Percentiles rank a stretch among this genome's conserved stretches.
phyloP scores from a whole-genome alignment of 2,329 filamentous ascomycete genomes.

The Apiospora sp. region DNA sequence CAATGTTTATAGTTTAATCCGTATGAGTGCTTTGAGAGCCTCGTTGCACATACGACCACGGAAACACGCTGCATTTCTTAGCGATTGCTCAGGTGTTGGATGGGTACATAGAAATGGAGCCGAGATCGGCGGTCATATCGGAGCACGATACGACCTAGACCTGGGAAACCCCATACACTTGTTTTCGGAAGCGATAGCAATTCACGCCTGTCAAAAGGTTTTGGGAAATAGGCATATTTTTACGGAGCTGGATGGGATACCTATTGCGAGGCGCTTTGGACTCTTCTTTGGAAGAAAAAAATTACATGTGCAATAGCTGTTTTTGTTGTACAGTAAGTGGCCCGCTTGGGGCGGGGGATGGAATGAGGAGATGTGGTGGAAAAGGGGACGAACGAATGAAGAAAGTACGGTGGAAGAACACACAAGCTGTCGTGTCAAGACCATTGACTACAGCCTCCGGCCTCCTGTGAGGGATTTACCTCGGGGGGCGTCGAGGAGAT shows the following conservation, averaged over 20 bases:
- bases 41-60: conserved; percentile 15
- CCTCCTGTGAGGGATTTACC: neutral
- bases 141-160: conserved; percentile 10
- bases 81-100: conserved; percentile 23
- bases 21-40: conserved; percentile 8
- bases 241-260: conserved; percentile 19
- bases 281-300: neutral
- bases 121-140: neutral
- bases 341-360: neutral
- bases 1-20: conserved; percentile 24
- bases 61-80: conserved; percentile 19
- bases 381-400: conserved; percentile 1
- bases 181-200: conserved; percentile 10
- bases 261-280: conserved; percentile 8
- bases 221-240: conserved; percentile 17
- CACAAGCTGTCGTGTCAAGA: conserved; percentile 2
- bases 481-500: conserved; percentile 22
- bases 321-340: conserved; percentile 21
- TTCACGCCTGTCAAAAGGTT: conserved; percentile 9
- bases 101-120: conserved; percentile 22
- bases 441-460: conserved; percentile 23
- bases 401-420: conserved; percentile 7
- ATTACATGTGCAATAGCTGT: neutral
- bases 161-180: conserved; percentile 21
- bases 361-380: neutral